Evolutionary conservation across 768 basidiomycete species (phyloP).

Genomic region (Sarcodon aspratus): DNA sequence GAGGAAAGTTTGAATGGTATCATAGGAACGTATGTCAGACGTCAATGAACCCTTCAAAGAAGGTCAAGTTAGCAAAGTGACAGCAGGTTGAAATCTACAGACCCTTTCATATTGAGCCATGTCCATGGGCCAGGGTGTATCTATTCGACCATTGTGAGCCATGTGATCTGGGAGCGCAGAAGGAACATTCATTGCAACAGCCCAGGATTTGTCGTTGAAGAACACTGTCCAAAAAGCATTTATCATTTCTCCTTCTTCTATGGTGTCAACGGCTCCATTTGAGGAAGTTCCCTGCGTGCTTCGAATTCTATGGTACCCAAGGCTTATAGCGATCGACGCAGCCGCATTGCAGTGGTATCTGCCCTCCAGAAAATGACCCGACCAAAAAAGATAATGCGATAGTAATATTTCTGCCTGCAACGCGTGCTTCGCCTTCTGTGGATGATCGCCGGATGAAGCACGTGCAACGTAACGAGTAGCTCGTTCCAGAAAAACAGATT

Average conservation of each 20-base stretch:
- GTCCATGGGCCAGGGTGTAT: constrained; percentile 27
- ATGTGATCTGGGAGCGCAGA: constrained; percentile 46
- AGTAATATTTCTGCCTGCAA: constrained; percentile 41
- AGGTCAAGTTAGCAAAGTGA: constrained; percentile 15
- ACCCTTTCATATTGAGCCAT: constrained; percentile 22
- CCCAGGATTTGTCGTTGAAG: constrained; percentile 44
- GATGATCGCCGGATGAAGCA: constrained; percentile 18
- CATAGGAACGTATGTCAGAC: constrained; percentile 31
- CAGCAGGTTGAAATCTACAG: background rate
- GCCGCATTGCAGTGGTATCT: constrained; percentile 37
- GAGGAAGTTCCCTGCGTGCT: constrained; percentile 13
- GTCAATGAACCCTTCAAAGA: constrained; percentile 29
- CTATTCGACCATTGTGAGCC: constrained; percentile 23
- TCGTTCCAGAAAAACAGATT: constrained; percentile 33
- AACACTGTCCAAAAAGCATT: constrained; percentile 58
- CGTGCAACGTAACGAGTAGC: constrained; percentile 38
- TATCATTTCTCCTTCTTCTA: constrained; percentile 60
- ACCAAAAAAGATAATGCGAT: constrained; percentile 52
- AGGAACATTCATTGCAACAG: constrained; percentile 40
- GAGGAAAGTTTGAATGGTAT: constrained; percentile 40
- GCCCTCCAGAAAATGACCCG: constrained; percentile 48
- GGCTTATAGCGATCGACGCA: constrained; percentile 19
- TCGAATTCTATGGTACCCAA: constrained; percentile 16
- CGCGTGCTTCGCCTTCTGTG: constrained; percentile 21
- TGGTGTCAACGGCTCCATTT: constrained; percentile 20